These are phyloP conservation scores for Solanum neorickii DNA, from an alignment of 257 asterid species.

Conservation along the genomic window DNA sequence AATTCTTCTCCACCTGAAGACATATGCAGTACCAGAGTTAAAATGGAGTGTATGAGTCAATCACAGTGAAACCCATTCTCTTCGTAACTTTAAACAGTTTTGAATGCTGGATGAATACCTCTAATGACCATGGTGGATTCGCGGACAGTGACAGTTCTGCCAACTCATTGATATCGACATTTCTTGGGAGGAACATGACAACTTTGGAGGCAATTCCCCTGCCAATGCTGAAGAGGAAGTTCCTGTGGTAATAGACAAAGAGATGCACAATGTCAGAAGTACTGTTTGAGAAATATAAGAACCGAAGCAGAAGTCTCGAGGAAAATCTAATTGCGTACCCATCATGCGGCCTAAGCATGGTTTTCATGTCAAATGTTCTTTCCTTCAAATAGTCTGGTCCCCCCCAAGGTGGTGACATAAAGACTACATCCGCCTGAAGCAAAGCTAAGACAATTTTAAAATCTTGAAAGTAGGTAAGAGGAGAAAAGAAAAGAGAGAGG, in stretches of 20 bases:
- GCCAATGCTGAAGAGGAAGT: slow-evolving; percentile 44
- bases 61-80: background rate
- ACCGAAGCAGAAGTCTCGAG: background rate
- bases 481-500: background rate
- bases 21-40: background rate
- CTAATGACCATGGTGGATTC: slow-evolving; percentile 81
- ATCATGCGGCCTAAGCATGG: slow-evolving; percentile 80
- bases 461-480: background rate
- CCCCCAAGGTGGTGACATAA: slow-evolving; percentile 98
- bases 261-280: background rate
- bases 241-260: slow-evolving; percentile 23
- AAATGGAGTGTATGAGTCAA: background rate
- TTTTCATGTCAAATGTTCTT: slow-evolving; percentile 50
- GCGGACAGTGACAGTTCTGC: slow-evolving; percentile 61
- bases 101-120: slow-evolving; percentile 30
- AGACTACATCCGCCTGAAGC: slow-evolving; percentile 68
- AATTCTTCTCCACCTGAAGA: slow-evolving; percentile 79
- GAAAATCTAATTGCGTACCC: slow-evolving; percentile 37
- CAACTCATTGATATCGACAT: slow-evolving; percentile 61
- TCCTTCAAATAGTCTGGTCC: slow-evolving; percentile 84
- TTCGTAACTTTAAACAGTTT: background rate
- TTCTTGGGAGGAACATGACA: slow-evolving; percentile 89
- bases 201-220: slow-evolving; percentile 53
- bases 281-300: background rate
- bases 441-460: background rate